Evolutionary conservation across 2,329 filamentous ascomycete species (phyloP).

Genomic region (Parasarocladium wereldwijsianum): DNA sequence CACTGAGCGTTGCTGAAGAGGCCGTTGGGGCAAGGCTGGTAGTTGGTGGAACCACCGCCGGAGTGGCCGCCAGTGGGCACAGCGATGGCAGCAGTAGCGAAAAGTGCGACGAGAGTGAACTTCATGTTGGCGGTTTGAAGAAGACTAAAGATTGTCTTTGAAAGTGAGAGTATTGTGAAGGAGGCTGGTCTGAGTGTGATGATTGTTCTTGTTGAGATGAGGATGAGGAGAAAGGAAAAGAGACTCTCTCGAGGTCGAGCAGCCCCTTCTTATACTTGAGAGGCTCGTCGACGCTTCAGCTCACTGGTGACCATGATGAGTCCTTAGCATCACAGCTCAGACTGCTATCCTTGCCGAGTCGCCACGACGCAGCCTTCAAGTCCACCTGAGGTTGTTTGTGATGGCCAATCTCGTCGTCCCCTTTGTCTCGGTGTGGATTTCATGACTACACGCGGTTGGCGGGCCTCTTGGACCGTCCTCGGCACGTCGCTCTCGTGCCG

Average conservation of each 20-base stretch:
- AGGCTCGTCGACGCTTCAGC: not conserved
- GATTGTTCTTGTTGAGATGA: conserved; percentile 3
- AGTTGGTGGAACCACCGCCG: not conserved
- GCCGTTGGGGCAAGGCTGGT: conserved; percentile 4
- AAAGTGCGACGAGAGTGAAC: conserved; percentile 3
- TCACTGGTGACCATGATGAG: too few species aligned
- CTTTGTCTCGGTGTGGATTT: too few species aligned
- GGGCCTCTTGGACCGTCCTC: too few species aligned
- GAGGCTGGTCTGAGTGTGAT: conserved; percentile 2
- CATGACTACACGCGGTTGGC: too few species aligned
- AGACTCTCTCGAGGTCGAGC: not conserved
- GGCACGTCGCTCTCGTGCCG: too few species aligned
- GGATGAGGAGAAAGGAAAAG: conserved; percentile 2
- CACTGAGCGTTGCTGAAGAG: conserved; percentile 6
- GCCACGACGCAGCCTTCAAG: too few species aligned
- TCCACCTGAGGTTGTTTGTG: too few species aligned
- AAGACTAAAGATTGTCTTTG: not conserved
- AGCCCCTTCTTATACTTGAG: conserved; percentile 2
- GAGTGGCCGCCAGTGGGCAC: conserved; percentile 3
- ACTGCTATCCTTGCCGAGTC: too few species aligned
- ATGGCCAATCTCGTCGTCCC: too few species aligned
- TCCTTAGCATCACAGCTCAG: not conserved
- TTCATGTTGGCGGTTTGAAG: conserved; percentile 4
- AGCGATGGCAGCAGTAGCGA: conserved; percentile 5
- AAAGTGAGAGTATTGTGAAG: conserved; percentile 1